A percentile compares a stretch with the other conserved stretches of the same genome.
Evolutionary conservation across 257 asterid species (phyloP).

Genomic region (Vinca minor): DNA sequence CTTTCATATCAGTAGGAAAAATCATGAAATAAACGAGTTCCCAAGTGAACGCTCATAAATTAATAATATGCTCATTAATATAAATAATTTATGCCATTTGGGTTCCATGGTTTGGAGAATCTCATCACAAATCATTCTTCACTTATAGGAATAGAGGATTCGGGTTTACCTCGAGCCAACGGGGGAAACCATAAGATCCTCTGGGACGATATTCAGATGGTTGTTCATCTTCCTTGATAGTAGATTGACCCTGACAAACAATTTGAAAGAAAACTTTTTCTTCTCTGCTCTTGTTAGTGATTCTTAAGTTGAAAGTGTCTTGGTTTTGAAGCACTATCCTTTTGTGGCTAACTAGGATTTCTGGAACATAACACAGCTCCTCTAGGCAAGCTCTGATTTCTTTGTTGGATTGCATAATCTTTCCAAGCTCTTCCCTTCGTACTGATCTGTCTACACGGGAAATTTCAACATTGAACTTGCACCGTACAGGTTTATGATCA

Average conservation of each 20-base stretch:
- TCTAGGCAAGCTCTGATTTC: constrained; percentile 36
- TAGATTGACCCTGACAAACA: constrained; percentile 69
- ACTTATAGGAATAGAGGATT: no score
- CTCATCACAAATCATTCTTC: no score
- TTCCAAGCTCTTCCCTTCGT: constrained; percentile 73
- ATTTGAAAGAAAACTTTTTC: constrained; percentile 58
- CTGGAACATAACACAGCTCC: constrained; percentile 59
- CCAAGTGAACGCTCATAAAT: no score
- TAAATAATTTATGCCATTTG: no score
- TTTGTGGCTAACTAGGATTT: constrained; percentile 42
- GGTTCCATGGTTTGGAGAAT: no score
- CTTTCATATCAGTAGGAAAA: no score
- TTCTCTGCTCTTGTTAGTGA: constrained; percentile 58
- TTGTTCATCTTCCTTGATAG: constrained; percentile 39
- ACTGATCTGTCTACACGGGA: constrained; percentile 71
- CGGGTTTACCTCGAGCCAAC: constrained; percentile 82
- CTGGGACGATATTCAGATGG: constrained; percentile 47
- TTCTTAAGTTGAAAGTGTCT: constrained; percentile 52
- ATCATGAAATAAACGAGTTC: no score
- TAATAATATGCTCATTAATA: no score
- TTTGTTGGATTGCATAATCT: constrained; percentile 38
- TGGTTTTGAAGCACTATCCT: constrained; percentile 56
- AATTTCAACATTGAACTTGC: constrained; percentile 72
- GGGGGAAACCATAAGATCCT: constrained; percentile 75
- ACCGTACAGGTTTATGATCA: constrained; percentile 92